Base-by-base conservation (phyloP, 2,329 filamentous ascomycete species). In the Cercospora nicotianae region DNA sequence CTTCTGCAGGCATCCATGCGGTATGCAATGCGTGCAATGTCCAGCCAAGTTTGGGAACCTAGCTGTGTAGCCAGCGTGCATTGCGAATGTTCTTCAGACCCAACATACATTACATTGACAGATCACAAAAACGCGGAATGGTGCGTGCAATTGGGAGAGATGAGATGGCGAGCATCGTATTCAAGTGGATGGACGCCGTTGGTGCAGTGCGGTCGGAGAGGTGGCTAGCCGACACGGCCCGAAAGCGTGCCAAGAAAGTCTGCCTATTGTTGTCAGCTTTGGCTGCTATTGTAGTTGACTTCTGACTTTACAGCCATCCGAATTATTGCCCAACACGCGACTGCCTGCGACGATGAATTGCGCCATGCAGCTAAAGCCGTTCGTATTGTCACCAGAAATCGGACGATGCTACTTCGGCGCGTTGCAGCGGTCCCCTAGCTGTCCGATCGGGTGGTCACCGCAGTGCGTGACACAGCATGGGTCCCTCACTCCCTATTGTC, bases 391-490 rank as follows among this genome's bases (percentile, higher is more conserved):
- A 23, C 23, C 62, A 26, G 31, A 58, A 39, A 4, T 64, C 48
- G 36, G 62, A 42, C 48, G 48, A 57, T 61, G 59, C 59, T 20
- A 45, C 26, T 7, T 64, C 23, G 5, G 48, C 26, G 30, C 53
- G 53, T 33, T 51, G 53, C 53, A 33, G 48, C 20, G 20, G 23
- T 20, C 23, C 13, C 33, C 23, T 16, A 39, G 59, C 36, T 36
- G 16, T 28, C 59, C 33, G 59, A 42, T 28, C 48, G 48, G 48
- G 30, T 42, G 31, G 31, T 28, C 26, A 23, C 62, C 33, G 51
- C 62, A 64, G 48, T 64, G 36, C 31, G 62, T 64, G 28, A 39
- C 62, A 58, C 51, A 42, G 62, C 18, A 62, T 51, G 60, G 60
- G 36, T 30, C 60, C 28, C 26, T n/a, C 20, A 26, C 13, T 42